Evolutionary conservation across 2,329 filamentous ascomycete genomes (phyloP), one percentile per base, ranked within the genome.

Genomic region (Aspergillus clavatus): DNA sequence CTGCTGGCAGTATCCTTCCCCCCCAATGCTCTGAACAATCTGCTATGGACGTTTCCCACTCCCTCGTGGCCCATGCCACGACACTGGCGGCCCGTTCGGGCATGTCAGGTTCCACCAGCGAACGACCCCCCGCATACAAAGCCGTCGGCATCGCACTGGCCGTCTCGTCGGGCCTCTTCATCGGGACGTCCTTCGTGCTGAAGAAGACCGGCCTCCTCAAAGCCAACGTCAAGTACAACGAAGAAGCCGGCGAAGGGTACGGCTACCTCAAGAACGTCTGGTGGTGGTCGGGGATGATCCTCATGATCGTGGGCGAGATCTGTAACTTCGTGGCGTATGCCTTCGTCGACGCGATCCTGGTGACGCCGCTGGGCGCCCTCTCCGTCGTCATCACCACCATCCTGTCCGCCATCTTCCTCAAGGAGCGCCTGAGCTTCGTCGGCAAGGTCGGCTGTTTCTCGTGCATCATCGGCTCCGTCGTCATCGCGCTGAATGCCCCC

Each of bases 281-380:
- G 74, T 98, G 93, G 93, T 98, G 93, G 93, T 69, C 74, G 1
- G 93, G 93, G 57, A 97, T 98, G 93, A 89, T 75, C 0, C 77
- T 97, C 47, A 97, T 98, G 93, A 95, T 97, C 57, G 60, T 97
- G 35, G 93, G 93, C 56, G 93, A 98, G 69, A 81, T 95, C 45
- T 95, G 89, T 80, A 98, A 98, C 71, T 95, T 97, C 66, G 88
- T 91, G 64, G 93, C 93, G 43, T 97, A 97, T 64, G 88, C 89
- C 45, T 97, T 97, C 60, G 93, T 93, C 51, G 93, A 97, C 67
- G 91, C 91, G 49, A 96, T 97, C 57, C 74, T 97, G 52, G 91
- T 97, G 43, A 96, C 91, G 0, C 90, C 91, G 4, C 75, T 97
- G 43, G 91, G 91, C 51, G 91, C 91, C 3, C 74, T 97, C 40